Percentiles rank a stretch among this genome's conserved stretches.
Evolutionary conservation across 2,329 filamentous ascomycete genomes (phyloP).

Genomic region (Balansia obtecta): DNA sequence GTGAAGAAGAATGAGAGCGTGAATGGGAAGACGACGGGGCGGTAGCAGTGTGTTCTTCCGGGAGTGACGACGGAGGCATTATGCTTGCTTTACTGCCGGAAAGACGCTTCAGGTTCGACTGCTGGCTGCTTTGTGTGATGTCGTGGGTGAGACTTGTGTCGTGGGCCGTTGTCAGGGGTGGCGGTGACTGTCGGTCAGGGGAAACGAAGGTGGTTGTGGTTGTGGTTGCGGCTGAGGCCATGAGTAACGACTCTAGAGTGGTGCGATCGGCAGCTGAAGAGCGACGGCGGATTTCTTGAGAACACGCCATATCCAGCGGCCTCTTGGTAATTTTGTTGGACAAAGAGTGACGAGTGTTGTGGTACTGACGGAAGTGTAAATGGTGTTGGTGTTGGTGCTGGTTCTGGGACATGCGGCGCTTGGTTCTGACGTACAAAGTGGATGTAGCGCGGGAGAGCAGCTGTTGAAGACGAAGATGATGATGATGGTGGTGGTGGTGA

Average conservation of each 20-base stretch:
- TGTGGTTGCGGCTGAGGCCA: conserved; percentile 10
- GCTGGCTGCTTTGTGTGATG: neutral
- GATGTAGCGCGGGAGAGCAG: conserved; percentile 13
- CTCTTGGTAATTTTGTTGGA: conserved; percentile 14
- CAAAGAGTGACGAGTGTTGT: conserved; percentile 4
- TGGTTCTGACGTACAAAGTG: conserved; percentile 20
- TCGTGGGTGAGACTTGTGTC: conserved; percentile 1
- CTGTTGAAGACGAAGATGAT: neutral
- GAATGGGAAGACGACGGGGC: conserved; percentile 26
- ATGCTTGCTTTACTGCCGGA: conserved; percentile 7
- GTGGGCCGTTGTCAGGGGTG: conserved; percentile 5
- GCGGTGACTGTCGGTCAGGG: conserved; percentile 7
- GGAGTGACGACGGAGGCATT: conserved; percentile 25
- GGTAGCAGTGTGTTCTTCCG: conserved; percentile 23
- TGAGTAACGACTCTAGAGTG: conserved; percentile 14
- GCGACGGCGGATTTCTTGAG: conserved; percentile 27
- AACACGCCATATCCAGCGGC: conserved; percentile 21
- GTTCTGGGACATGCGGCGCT: conserved; percentile 16
- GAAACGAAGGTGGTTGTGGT: conserved; percentile 12
- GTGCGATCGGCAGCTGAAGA: conserved; percentile 25
- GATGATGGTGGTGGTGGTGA: neutral
- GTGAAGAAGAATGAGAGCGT: conserved; percentile 40
- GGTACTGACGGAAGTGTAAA: conserved; percentile 5
- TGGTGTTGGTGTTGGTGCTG: conserved; percentile 13
- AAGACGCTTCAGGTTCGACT: neutral